Evolutionary conservation across 2,329 filamentous ascomycete species (phyloP).

Genomic region (Grosmannia clavigera): DNA sequence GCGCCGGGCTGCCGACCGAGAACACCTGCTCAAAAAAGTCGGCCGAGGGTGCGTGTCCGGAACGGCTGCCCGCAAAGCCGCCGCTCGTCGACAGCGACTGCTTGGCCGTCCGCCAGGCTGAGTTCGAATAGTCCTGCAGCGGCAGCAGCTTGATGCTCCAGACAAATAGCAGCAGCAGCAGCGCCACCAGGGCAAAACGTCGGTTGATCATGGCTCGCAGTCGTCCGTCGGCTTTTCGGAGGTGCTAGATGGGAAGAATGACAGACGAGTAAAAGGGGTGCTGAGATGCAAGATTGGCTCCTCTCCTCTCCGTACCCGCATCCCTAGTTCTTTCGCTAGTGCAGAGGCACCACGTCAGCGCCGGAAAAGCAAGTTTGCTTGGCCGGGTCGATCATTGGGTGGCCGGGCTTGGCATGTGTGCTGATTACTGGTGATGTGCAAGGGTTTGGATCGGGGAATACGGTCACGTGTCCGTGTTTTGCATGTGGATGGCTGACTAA

Average conservation of each 20-base stretch:
- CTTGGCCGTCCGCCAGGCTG: conserved; percentile 12
- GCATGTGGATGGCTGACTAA: too few relatives aligned
- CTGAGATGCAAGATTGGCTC: neutral
- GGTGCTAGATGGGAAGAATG: neutral
- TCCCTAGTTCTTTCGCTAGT: too few relatives aligned
- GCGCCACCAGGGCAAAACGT: conserved; percentile 6
- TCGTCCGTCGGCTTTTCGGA: too few relatives aligned
- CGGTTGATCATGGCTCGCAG: conserved; percentile 7
- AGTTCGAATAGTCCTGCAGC: conserved; percentile 5
- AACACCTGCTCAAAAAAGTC: conserved; percentile 22
- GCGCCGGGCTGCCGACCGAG: conserved; percentile 9
- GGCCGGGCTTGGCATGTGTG: too few relatives aligned
- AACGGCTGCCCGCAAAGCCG: neutral
- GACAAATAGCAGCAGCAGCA: conserved; percentile 7
- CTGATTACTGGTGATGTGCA: too few relatives aligned
- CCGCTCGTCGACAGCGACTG: neutral
- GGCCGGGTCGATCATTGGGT: too few relatives aligned
- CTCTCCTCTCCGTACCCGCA: too few relatives aligned
- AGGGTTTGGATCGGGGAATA: too few relatives aligned
- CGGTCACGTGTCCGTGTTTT: too few relatives aligned
- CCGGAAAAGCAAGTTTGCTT: too few relatives aligned
- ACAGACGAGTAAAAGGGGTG: neutral
- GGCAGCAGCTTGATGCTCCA: conserved; percentile 8
- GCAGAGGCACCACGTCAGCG: too few relatives aligned
- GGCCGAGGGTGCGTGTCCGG: neutral